Percentiles rank a stretch among this genome's conserved stretches.
These are phyloP conservation scores for Evernia prunastri DNA, from an alignment of 495 filamentous ascomycete species.

Conservation along the genomic window DNA sequence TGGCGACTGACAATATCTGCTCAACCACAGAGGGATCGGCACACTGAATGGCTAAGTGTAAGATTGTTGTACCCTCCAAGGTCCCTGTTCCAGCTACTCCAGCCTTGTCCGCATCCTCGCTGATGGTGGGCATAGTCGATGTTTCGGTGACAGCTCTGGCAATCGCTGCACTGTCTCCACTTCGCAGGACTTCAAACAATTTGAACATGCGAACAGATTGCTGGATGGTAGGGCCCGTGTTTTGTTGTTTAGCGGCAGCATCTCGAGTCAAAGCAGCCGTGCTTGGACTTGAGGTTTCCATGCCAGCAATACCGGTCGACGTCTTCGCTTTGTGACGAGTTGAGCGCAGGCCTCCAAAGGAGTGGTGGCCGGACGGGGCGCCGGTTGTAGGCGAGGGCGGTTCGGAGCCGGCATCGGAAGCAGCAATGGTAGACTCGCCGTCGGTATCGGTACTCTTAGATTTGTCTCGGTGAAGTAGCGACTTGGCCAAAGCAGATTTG, in stretches of 20 bases:
- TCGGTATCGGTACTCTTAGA: conserved; percentile 35
- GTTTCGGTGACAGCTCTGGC: conserved; percentile 75
- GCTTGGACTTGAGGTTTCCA: conserved; percentile 30
- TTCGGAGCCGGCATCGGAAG: conserved; percentile 26
- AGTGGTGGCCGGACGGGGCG: conserved; percentile 25
- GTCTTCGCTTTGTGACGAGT: conserved; percentile 24
- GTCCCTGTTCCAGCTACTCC: conserved; percentile 35
- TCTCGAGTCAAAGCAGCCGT: conserved; percentile 33
- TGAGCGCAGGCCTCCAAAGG: conserved; percentile 21
- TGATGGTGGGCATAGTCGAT: conserved; percentile 36
- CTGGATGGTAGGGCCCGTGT: conserved; percentile 60
- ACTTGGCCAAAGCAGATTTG: conserved; percentile 46
- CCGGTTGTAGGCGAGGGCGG: conserved; percentile 32
- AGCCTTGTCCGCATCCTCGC: conserved; percentile 41
- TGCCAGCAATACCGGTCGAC: conserved; percentile 13
- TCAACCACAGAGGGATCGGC: conserved; percentile 95
- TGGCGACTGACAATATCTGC: conserved; percentile 72
- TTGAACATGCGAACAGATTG: conserved; percentile 91
- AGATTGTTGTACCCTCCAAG: conserved; percentile 74
- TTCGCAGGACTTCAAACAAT: conserved; percentile 84
- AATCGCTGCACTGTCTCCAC: conserved; percentile 84
- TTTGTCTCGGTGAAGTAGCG: conserved; percentile 47
- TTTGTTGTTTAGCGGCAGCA: conserved; percentile 32
- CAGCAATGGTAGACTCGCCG: conserved; percentile 18
- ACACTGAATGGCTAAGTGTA: conserved; percentile 95